Percentiles rank a stretch among this genome's conserved stretches.
These are phyloP conservation scores for Lachnellula subtilissima DNA, from an alignment of 2,329 filamentous ascomycete species.

Conservation along the genomic window DNA sequence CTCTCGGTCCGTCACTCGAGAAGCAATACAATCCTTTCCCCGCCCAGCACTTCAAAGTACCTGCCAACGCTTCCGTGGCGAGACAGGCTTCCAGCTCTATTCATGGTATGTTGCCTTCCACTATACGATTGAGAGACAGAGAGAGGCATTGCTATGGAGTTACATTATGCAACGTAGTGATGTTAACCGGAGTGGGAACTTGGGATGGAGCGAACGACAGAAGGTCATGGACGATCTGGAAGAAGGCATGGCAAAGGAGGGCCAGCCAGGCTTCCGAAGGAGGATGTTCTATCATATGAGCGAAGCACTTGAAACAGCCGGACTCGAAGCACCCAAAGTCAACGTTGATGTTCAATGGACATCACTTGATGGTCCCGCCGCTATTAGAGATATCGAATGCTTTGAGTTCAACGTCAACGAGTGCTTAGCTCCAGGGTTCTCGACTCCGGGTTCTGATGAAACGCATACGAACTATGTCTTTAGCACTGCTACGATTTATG, in stretches of 20 bases:
- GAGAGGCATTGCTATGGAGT: slow-evolving; percentile 40
- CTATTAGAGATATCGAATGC: slow-evolving; percentile 38
- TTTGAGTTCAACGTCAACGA: slow-evolving; percentile 38
- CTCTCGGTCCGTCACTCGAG: slow-evolving; percentile 35
- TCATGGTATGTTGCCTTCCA: slow-evolving; percentile 41
- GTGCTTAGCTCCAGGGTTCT: slow-evolving; percentile 40
- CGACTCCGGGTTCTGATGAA: slow-evolving; percentile 33
- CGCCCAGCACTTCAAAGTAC: slow-evolving; percentile 36
- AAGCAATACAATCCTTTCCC: slow-evolving; percentile 39
- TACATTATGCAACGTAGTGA: slow-evolving; percentile 39
- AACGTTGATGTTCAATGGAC: slow-evolving; percentile 40
- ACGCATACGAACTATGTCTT: slow-evolving; percentile 35
- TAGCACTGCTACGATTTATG: slow-evolving; percentile 36
- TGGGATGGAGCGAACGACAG: slow-evolving; percentile 37
- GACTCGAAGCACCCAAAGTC: slow-evolving; percentile 36
- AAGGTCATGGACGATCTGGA: slow-evolving; percentile 34
- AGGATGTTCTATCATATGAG: slow-evolving; percentile 37
- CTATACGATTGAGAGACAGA: slow-evolving; percentile 40
- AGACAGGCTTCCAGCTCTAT: slow-evolving; percentile 39
- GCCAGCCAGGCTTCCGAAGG: slow-evolving; percentile 30
- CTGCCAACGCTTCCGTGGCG: slow-evolving; percentile 39
- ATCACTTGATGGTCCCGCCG: slow-evolving; percentile 37
- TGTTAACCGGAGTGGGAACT: slow-evolving; percentile 35
- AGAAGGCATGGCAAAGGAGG: slow-evolving; percentile 34
- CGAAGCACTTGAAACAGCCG: slow-evolving; percentile 34